Conservation (phyloP, 768 basidiomycete genomes). For the Coprinopsis sp. region DNA sequence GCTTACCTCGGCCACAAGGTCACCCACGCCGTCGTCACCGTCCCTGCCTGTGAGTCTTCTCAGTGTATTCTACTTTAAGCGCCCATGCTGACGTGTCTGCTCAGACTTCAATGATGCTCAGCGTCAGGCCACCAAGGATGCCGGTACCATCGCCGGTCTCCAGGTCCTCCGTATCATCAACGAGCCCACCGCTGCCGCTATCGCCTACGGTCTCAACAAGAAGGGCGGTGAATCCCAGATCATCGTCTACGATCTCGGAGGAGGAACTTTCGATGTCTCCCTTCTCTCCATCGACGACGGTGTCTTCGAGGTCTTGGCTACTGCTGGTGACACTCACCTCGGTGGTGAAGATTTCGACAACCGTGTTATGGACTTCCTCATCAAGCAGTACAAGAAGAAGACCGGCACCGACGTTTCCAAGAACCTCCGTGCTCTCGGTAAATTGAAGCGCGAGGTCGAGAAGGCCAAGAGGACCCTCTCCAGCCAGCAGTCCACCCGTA, state of each 20-base stretch:
- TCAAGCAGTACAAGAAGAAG: slow-evolving; percentile 90
- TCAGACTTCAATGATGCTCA: slow-evolving; percentile 97
- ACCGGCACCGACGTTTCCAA: slow-evolving; percentile 76
- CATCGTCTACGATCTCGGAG: slow-evolving; percentile 97
- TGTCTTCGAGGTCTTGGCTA: slow-evolving; percentile 86
- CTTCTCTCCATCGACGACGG: slow-evolving; percentile 93
- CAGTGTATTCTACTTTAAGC: slow-evolving; percentile 1
- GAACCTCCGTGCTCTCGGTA: slow-evolving; percentile 83
- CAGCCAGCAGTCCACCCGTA: slow-evolving; percentile 80
- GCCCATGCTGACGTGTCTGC: slow-evolving; percentile 9
- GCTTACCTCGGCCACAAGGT: slow-evolving; percentile 95
- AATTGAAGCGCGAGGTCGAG: slow-evolving; percentile 91
- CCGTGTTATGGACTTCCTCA: slow-evolving; percentile 85
- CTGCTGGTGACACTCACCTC: slow-evolving; percentile 91
- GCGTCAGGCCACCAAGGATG: slow-evolving; percentile 98
- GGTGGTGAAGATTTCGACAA: slow-evolving; percentile 97
- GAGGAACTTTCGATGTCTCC: slow-evolving; percentile 98
- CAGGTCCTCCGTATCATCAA: slow-evolving; percentile 96
- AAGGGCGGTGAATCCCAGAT: slow-evolving; percentile 91
- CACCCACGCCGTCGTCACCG: slow-evolving; percentile 96
- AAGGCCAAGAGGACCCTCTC: slow-evolving; percentile 94
- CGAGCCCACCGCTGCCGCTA: slow-evolving; percentile 95
- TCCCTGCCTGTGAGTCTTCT: slow-evolving; percentile 77
- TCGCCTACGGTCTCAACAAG: slow-evolving; percentile 98
- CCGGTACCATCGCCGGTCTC: slow-evolving; percentile 91